Evolutionary conservation across 106 monocot species (phyloP).

Genomic region (Dendrobium nobile): DNA sequence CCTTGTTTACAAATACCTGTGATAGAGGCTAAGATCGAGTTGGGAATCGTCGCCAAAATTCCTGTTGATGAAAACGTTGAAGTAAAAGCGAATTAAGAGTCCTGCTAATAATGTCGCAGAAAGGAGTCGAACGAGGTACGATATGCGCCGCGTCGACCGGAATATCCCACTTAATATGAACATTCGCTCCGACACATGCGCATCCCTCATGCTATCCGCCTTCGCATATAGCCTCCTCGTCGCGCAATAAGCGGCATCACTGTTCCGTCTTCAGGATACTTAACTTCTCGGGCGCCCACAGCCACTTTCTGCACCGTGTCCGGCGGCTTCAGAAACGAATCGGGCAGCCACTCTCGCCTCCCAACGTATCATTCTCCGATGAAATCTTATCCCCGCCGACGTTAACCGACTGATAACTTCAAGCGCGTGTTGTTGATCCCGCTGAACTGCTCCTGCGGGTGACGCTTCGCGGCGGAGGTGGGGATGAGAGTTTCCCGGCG

Average conservation of each 20-base stretch:
- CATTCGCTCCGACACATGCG: slow-evolving; percentile 28
- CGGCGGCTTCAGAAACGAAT: slow-evolving; percentile 30
- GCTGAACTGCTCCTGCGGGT: slow-evolving; percentile 14
- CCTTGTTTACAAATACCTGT: background rate
- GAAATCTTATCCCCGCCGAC: slow-evolving; percentile 37
- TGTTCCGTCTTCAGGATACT: slow-evolving; percentile 47
- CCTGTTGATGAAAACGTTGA: slow-evolving; percentile 68
- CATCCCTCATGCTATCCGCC: slow-evolving; percentile 39
- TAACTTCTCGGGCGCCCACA: slow-evolving; percentile 15
- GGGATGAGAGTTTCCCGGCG: slow-evolving; percentile 35
- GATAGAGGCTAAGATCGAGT: slow-evolving; percentile 26
- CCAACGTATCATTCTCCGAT: slow-evolving; percentile 31
- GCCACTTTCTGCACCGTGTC: slow-evolving; percentile 24
- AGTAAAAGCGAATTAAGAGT: slow-evolving; percentile 48
- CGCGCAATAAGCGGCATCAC: slow-evolving; percentile 44
- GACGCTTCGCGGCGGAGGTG: slow-evolving; percentile 19
- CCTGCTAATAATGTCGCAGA: slow-evolving; percentile 91
- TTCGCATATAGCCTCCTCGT: slow-evolving; percentile 53
- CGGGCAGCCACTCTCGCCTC: slow-evolving; percentile 50
- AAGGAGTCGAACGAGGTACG: slow-evolving; percentile 60
- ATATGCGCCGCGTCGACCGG: slow-evolving; percentile 21
- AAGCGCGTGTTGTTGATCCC: slow-evolving; percentile 32
- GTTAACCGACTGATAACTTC: slow-evolving; percentile 41
- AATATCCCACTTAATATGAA: slow-evolving; percentile 72
- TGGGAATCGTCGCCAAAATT: slow-evolving; percentile 13